Evolutionary conservation across 2,329 filamentous ascomycete species (phyloP).

Genomic region (Botrytis fragariae): DNA sequence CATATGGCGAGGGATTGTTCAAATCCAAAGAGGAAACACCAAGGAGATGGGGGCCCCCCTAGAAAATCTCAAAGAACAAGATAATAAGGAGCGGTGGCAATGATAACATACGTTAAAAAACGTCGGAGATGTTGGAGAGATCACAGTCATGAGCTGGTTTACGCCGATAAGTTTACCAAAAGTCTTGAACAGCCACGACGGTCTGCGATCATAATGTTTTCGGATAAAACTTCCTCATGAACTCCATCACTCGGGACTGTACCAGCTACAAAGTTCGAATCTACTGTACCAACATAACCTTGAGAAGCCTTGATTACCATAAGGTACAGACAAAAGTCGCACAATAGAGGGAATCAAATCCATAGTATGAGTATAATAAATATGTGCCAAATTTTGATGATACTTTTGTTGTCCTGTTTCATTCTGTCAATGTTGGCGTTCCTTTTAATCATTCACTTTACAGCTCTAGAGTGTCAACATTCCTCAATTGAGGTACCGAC

Average conservation of each 20-base stretch:
- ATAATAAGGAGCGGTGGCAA: constrained; percentile 9
- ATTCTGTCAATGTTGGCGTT: neutral
- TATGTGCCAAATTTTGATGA: neutral
- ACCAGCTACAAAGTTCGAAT: neutral
- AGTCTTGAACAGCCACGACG: neutral
- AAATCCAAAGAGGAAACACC: constrained; percentile 34
- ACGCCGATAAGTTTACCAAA: neutral
- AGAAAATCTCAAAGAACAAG: constrained; percentile 21
- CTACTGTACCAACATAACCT: neutral
- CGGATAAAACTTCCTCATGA: neutral
- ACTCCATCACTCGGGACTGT: neutral
- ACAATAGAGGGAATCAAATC: neutral
- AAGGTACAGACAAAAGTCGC: neutral
- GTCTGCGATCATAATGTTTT: neutral
- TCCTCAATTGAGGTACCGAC: neutral
- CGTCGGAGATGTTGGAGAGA: neutral
- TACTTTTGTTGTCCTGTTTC: neutral
- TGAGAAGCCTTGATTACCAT: neutral
- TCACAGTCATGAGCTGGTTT: neutral
- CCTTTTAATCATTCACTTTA: neutral
- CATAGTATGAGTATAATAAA: constrained; percentile 9
- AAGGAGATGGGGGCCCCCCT: constrained; percentile 30
- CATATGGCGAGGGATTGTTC: constrained; percentile 60
- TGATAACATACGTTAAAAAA: neutral
- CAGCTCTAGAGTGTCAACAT: neutral